Evolutionary conservation across 2,329 filamentous ascomycete genomes (phyloP), one percentile per base, ranked within the genome.

Genomic region (Aspergillus sp.): DNA sequence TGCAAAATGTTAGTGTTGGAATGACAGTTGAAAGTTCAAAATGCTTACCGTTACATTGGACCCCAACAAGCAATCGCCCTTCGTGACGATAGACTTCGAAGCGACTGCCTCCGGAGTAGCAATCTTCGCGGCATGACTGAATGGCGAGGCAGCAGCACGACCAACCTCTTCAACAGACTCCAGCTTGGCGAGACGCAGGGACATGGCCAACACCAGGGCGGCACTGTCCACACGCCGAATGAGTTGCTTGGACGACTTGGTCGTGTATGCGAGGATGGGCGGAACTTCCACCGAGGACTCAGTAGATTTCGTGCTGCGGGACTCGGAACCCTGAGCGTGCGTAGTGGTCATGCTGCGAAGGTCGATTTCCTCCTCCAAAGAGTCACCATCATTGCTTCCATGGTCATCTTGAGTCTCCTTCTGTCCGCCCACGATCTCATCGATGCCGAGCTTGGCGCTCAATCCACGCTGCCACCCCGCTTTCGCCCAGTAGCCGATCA

Each of bases 401-500:
- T 59, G 74, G 25, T 77, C 76, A 41, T 78, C 57, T 19, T 77
- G 71, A 9, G 74, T 65, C 57, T 74, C 73, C 59, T 72, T 80
- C 15, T 84, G 47, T 19, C 41, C 41, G 19, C 41, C 41, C 41
- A 95, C 81, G 4, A 94, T 84, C 48, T 89, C 82, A 54, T 85
- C 80, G 55, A 97, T 79, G 1, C 88, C 85, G 8, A 98, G 82
- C 76, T 96, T 97, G 55, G 90, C 86, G 0, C 85, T 86, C 3
- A 97, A 80, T 0, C 91, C 91, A 4, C 85, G 82, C 76, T 98
- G 93, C 95, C 95, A 99, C 58, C 88, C 88, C 0, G 94, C 88
- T 75, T 98, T 98, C 36, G 93, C 91, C 92, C 93, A 97, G 90
- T 91, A 97, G 7, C 93, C 92, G 15, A 98, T 82, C 6, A 97